Conservation (phyloP, 169 alveolate genomes). For the Eimeria sp. region DNA sequence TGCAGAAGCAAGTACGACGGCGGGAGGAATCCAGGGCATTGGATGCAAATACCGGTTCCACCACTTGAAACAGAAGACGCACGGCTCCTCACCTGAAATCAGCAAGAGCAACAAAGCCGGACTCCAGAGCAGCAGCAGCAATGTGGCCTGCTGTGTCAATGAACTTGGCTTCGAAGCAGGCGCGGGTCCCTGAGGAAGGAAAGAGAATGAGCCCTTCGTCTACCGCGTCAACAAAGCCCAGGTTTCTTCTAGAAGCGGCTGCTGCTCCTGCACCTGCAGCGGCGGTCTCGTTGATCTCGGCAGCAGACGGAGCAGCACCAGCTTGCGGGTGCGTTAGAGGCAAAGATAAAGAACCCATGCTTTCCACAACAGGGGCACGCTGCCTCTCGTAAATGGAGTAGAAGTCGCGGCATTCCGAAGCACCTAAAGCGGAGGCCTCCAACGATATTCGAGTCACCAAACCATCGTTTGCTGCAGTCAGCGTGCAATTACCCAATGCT, state of each 20-base stretch:
- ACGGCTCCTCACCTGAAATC: constrained; percentile 13
- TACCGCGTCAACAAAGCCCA: not conserved
- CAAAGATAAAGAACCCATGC: not conserved
- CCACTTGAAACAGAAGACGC: too few species aligned
- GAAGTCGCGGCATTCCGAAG: constrained; percentile 13
- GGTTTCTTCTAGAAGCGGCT: not conserved
- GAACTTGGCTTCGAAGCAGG: constrained; percentile 52
- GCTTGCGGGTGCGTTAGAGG: constrained; percentile 55
- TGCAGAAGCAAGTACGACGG: not conserved
- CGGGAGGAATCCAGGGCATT: too few species aligned
- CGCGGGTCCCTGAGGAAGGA: not conserved
- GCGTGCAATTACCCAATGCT: constrained; percentile 39
- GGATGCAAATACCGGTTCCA: too few species aligned
- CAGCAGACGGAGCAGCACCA: not conserved
- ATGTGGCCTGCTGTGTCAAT: constrained; percentile 56
- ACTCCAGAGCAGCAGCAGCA: constrained; percentile 37
- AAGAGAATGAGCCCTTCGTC: constrained; percentile 1
- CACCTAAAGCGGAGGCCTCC: not conserved
- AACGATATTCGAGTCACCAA: constrained; percentile 26
- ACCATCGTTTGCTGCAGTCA: constrained; percentile 69
- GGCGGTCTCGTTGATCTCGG: not conserved
- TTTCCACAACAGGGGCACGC: not conserved
- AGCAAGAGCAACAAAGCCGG: constrained; percentile 58
- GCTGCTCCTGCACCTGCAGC: constrained; percentile 36
- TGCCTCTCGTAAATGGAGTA: constrained; percentile 9